Conservation (phyloP, 768 basidiomycete species). For the Mycena belliarum region DNA sequence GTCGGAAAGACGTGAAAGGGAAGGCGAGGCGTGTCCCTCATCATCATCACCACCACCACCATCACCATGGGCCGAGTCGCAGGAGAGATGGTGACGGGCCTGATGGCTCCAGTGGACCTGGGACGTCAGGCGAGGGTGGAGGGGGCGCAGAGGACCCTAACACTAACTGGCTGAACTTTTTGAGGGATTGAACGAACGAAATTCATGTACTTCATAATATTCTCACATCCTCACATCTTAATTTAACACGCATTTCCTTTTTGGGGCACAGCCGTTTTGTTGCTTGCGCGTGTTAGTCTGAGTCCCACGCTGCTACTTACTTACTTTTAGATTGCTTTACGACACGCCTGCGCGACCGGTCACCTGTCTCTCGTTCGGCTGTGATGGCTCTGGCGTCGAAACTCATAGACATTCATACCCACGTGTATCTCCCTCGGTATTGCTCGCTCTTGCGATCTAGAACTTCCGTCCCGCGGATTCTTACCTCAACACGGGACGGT, state of each 20-base stretch:
- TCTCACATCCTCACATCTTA: too few relatives aligned
- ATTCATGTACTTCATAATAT: slow-evolving; percentile 3
- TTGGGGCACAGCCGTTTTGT: not conserved
- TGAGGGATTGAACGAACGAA: slow-evolving; percentile 11
- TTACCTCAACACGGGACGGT: slow-evolving; percentile 47
- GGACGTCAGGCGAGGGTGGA: slow-evolving; percentile 5
- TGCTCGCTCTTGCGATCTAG: slow-evolving; percentile 68
- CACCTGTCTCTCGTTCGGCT: too few relatives aligned
- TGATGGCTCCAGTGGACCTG: not conserved
- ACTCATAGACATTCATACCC: slow-evolving; percentile 83
- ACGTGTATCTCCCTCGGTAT: slow-evolving; percentile 83
- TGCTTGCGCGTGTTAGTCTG: not conserved
- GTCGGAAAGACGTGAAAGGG: slow-evolving; percentile 58
- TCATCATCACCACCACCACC: slow-evolving; percentile 7
- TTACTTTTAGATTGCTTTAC: too few relatives aligned
- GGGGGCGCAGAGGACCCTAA: not conserved
- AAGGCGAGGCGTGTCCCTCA: slow-evolving; percentile 4
- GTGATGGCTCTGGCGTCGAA: not conserved
- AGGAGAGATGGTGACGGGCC: slow-evolving; percentile 12
- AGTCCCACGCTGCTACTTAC: too few relatives aligned
- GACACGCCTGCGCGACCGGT: too few relatives aligned
- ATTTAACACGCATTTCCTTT: not conserved
- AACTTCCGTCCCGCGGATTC: slow-evolving; percentile 64
- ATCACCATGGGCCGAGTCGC: not conserved
- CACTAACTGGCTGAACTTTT: slow-evolving; percentile 14